phyloP scores from a whole-genome alignment of 2,329 filamentous ascomycete genomes.

The Fusarium sulawesiense region DNA sequence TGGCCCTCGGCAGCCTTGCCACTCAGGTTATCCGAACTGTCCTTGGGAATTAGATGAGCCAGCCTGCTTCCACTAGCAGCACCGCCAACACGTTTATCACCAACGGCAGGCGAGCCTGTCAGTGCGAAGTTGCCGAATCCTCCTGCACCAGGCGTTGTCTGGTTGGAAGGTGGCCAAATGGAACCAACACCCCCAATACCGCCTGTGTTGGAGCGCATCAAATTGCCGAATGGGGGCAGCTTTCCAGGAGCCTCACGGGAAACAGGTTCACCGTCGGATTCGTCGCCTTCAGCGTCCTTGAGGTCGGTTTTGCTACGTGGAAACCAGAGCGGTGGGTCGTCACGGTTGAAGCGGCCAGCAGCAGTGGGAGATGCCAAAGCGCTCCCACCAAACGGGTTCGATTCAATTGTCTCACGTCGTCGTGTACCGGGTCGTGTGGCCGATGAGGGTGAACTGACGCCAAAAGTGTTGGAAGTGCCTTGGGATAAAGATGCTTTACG shows the following conservation, averaged over 20 bases:
- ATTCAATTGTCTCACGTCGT: slow-evolving; percentile 83
- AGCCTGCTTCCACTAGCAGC: slow-evolving; percentile 83
- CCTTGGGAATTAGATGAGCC: slow-evolving; percentile 85
- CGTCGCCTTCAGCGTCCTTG: slow-evolving; percentile 67
- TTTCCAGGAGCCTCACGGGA: slow-evolving; percentile 49
- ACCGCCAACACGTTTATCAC: slow-evolving; percentile 80
- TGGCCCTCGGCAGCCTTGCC: slow-evolving; percentile 63
- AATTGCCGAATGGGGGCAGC: slow-evolving; percentile 55
- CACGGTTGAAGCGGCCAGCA: slow-evolving; percentile 68
- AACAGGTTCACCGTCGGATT: slow-evolving; percentile 56
- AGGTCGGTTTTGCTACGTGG: slow-evolving; percentile 64
- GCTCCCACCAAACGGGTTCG: slow-evolving; percentile 69
- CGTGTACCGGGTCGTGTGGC: slow-evolving; percentile 78
- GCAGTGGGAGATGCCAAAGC: slow-evolving; percentile 71
- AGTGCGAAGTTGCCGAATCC: slow-evolving; percentile 93
- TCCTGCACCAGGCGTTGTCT: slow-evolving; percentile 74
- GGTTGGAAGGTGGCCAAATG: slow-evolving; percentile 61
- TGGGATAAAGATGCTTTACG: slow-evolving; percentile 88
- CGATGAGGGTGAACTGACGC: slow-evolving; percentile 77
- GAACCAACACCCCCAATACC: slow-evolving; percentile 59
- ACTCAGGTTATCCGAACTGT: slow-evolving; percentile 73
- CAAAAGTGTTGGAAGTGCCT: slow-evolving; percentile 71
- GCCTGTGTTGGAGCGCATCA: slow-evolving; percentile 67
- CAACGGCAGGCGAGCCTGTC: slow-evolving; percentile 62
- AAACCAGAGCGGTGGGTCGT: slow-evolving; percentile 71